Evolutionary conservation across 108 stramenopile genomes (phyloP).

Genomic region (Cyclotella choctawhatcheeana): DNA sequence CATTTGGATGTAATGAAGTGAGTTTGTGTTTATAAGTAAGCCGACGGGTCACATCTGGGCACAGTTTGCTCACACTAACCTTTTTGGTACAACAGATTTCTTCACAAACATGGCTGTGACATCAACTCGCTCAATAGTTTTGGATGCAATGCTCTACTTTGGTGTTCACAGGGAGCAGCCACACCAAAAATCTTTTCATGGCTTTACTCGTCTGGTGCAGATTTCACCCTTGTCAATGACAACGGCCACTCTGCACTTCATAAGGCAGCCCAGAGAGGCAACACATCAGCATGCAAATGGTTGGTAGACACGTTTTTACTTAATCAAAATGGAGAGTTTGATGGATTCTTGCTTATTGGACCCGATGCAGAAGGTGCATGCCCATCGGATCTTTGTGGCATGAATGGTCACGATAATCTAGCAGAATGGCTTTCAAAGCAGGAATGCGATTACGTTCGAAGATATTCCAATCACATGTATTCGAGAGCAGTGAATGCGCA

Average conservation of each 20-base stretch:
- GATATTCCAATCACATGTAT: background rate
- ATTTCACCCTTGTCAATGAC: slow-evolving; percentile 62
- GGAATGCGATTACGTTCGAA: slow-evolving; percentile 28
- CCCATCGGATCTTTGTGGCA: slow-evolving; percentile 79
- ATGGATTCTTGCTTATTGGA: slow-evolving; percentile 50
- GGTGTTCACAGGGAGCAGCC: slow-evolving; percentile 80
- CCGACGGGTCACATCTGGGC: too few species aligned
- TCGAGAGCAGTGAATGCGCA: background rate
- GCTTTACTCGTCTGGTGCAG: slow-evolving; percentile 60
- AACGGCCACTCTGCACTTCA: slow-evolving; percentile 86
- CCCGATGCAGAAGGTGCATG: slow-evolving; percentile 79
- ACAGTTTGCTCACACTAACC: too few species aligned
- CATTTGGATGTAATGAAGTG: slow-evolving; percentile 74
- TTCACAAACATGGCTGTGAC: slow-evolving; percentile 54
- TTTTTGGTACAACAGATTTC: slow-evolving; percentile 27
- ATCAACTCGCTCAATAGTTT: slow-evolving; percentile 65
- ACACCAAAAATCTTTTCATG: slow-evolving; percentile 53
- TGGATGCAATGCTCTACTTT: slow-evolving; percentile 86
- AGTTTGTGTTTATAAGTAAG: slow-evolving; percentile 12
- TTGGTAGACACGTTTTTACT: slow-evolving; percentile 47
- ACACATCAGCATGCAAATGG: slow-evolving; percentile 60
- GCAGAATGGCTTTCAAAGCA: slow-evolving; percentile 30
- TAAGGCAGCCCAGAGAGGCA: slow-evolving; percentile 86
- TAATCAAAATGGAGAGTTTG: background rate
- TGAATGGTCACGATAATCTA: slow-evolving; percentile 32